A percentile compares a stretch with the other conserved stretches of the same genome.
Evolutionary conservation across 1,139 yeast species (phyloP).

Genomic region (Blastobotrys arbuscula): DNA sequence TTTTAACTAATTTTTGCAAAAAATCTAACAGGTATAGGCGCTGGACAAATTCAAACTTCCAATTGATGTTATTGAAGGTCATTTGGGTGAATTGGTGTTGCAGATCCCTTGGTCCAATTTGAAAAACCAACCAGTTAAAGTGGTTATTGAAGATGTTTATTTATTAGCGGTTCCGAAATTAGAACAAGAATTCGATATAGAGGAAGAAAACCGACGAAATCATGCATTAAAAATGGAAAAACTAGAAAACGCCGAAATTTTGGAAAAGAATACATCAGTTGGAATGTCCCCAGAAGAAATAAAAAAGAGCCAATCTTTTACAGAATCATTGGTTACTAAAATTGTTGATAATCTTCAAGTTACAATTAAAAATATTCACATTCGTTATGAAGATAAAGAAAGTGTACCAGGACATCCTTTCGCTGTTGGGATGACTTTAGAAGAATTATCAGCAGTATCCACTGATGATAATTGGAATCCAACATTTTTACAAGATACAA

Average conservation of each 20-base stretch:
- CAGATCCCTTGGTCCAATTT: slow-evolving; percentile 97
- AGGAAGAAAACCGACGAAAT: slow-evolving; percentile 62
- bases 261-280: slow-evolving; percentile 34
- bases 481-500: slow-evolving; percentile 70
- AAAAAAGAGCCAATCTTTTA: slow-evolving; percentile 66
- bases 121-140: slow-evolving; percentile 87
- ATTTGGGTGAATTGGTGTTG: slow-evolving; percentile 78
- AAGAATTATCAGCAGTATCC: slow-evolving; percentile 87
- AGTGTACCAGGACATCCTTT: slow-evolving; percentile 55
- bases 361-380: slow-evolving; percentile 86
- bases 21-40: slow-evolving; percentile 38
- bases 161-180: slow-evolving; percentile 71
- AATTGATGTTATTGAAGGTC: slow-evolving; percentile 84
- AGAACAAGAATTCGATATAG: slow-evolving; percentile 47
- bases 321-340: slow-evolving; percentile 82
- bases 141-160: slow-evolving; percentile 83
- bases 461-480: slow-evolving; percentile 84
- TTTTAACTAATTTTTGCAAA: neutral
- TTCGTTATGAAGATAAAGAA: slow-evolving; percentile 77
- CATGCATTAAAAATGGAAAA: slow-evolving; percentile 60
- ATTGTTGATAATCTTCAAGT: slow-evolving; percentile 90
- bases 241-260: slow-evolving; percentile 62
- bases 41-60: slow-evolving; percentile 83
- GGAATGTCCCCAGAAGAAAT: slow-evolving; percentile 40
- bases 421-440: slow-evolving; percentile 74